Evolutionary conservation across 495 filamentous ascomycete genomes (phyloP), one percentile per base, ranked within the genome.

Genomic region (Penicillium cosmopolitanum): DNA sequence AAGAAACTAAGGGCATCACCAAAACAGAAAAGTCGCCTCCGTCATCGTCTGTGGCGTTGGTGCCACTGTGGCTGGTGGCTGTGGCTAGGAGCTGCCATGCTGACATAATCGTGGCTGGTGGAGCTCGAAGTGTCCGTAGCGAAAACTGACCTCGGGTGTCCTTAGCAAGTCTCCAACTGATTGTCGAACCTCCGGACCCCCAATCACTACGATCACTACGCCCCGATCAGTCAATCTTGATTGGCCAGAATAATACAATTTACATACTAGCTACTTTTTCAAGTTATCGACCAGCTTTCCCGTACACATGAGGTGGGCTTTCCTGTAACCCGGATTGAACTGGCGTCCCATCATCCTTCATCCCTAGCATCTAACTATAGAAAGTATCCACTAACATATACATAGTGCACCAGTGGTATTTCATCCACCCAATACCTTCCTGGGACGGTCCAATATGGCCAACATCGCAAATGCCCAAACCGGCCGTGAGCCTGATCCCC

Each of bases 21-120:
- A 63, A 53, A 64, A 68, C 55, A 63, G 56, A 64, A 64, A 68
- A 69, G 61, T 66, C 58, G 61, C 55, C 61, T 64, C 63, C 68
- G 68, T 70, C 68, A 70, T 70, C 46, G 58, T 66, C 12, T 61
- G 67, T 67, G 67, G 66, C 66, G 9, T 21, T 31, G 28, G 28
- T 31, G 8, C 28, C 28, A 31, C 28, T 7, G 28, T 23, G 46
- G 6, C 42, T 16, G 9, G 16, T 16, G 4, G 28, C 5, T 48
- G 46, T 23, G 19, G 44, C 44, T 48, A 2, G 5, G 2, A 15
- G 16, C 43, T 4, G 16, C 6, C 5, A 46, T 16, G 43, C 1
- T 46, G 5, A 21, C 15, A 11, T 46, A 46, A 46, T 12, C 36
- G 2, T n/a, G 15, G 28, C 28, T 31, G 28, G 8, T 8, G 8